A percentile compares a stretch with the other conserved stretches of the same genome.
These are phyloP conservation scores for Mycena amicta DNA, from an alignment of 768 basidiomycete species.

Conservation along the genomic window DNA sequence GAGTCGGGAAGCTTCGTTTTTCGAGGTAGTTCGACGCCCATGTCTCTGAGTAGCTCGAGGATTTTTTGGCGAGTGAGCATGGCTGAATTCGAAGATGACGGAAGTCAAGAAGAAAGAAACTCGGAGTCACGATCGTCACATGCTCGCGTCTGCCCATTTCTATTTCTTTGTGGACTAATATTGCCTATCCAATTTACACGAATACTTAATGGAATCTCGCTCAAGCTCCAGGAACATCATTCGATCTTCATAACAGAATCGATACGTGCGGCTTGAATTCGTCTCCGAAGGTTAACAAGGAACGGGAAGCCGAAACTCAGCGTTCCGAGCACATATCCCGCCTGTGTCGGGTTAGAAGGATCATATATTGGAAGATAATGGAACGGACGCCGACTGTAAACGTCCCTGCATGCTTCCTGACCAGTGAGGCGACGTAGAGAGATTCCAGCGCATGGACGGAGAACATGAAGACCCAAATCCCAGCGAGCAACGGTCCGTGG, in stretches of 20 bases:
- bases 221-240: too few relatives aligned
- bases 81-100: background rate
- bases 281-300: slow-evolving; percentile 54
- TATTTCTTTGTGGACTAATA: too few relatives aligned
- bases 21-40: slow-evolving; percentile 8
- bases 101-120: background rate
- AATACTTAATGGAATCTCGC: too few relatives aligned
- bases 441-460: slow-evolving; percentile 49
- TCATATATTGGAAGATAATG: too few relatives aligned
- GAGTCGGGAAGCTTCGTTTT: slow-evolving; percentile 4
- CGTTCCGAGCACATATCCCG: slow-evolving; percentile 51
- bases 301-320: slow-evolving; percentile 58
- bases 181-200: too few relatives aligned
- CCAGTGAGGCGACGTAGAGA: slow-evolving; percentile 49
- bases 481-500: slow-evolving; percentile 32
- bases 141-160: too few relatives aligned
- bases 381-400: slow-evolving; percentile 41
- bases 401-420: slow-evolving; percentile 43
- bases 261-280: slow-evolving; percentile 68
- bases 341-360: too few relatives aligned
- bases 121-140: too few relatives aligned
- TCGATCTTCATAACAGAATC: slow-evolving; percentile 80
- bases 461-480: slow-evolving; percentile 35
- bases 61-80: slow-evolving; percentile 2
- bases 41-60: background rate